Base-by-base conservation (phyloP, 139 green algal genomes). In the Chlorella sp. region DNA sequence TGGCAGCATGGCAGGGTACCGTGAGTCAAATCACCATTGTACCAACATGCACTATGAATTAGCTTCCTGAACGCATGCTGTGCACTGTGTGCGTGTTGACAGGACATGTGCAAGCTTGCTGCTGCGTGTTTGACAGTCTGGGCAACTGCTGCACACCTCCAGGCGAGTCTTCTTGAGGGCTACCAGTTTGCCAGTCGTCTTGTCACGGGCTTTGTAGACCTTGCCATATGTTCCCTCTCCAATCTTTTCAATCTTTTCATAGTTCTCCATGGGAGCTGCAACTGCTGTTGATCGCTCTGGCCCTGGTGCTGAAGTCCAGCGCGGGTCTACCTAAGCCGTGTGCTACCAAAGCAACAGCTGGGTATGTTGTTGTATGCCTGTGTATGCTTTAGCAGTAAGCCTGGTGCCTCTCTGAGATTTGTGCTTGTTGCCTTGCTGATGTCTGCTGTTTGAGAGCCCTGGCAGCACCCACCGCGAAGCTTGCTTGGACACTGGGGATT, bases 151-250 rank as follows among this genome's bases (percentile, higher is more conserved):
- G 35, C 50, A 2, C 32, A 96, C 91, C 83, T 98, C 93, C 26
- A 99, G 73, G 5, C 93, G 84, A 2, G 91, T 98, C 88, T 99
- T 99, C 87, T 99, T 99, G 72, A 99, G 72, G 0, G 95, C 95
- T 23, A 99, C 93, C 31, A 97, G 71, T 34, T 87, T 76, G 5
- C 93, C 94, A 0, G 85, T 96, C 26, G 77, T 86, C 33, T 89
- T 90, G 72, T 95, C 88, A 31, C 82, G 70, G 24, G 91, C 93
- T 0, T 85, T 96, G 35, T 80, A 85, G 31, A 88, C 90, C 82
- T 98, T 98, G 31, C 95, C 95, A 85, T 99, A 99, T 0, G 95
- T 98, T 24, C 94, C 93, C 73, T 96, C 90, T 1, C 94, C 94
- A 63, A 98, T 94, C 79, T 98, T 98, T 76, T 98, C 94, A 17